phyloP scores from a whole-genome alignment of 2,329 filamentous ascomycete genomes.

The Alternaria solani region DNA sequence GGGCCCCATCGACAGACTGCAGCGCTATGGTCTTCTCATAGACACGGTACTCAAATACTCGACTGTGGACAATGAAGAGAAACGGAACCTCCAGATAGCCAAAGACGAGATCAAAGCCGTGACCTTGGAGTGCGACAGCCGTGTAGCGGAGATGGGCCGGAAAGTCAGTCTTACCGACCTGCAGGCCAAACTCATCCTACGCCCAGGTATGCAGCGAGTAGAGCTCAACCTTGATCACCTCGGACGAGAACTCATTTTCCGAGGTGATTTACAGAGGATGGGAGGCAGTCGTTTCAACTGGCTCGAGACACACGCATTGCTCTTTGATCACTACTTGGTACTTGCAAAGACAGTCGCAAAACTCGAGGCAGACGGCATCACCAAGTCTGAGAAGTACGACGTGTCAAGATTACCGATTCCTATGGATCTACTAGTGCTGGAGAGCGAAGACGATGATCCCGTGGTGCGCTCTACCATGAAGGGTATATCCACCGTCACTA shows the following conservation, averaged over 20 bases:
- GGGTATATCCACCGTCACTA: conserved; percentile 68
- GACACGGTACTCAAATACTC: conserved; percentile 86
- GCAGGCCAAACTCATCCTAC: conserved; percentile 79
- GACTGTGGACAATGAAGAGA: conserved; percentile 85
- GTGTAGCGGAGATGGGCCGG: conserved; percentile 90
- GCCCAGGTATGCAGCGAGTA: conserved; percentile 85
- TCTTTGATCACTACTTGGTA: conserved; percentile 97
- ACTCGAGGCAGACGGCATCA: conserved; percentile 72
- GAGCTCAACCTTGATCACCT: conserved; percentile 91
- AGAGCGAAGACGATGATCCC: conserved; percentile 90
- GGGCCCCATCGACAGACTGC: conserved; percentile 88
- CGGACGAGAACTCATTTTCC: conserved; percentile 87
- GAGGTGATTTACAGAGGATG: conserved; percentile 88
- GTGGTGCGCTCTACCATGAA: conserved; percentile 81
- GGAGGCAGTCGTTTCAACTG: conserved; percentile 89
- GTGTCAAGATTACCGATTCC: conserved; percentile 95
- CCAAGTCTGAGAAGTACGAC: conserved; percentile 84
- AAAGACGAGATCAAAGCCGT: conserved; percentile 92
- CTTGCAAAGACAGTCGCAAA: conserved; percentile 79
- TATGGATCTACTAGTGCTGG: conserved; percentile 92
- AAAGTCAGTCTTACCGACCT: conserved; percentile 90
- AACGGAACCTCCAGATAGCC: conserved; percentile 80
- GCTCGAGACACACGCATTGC: conserved; percentile 90
- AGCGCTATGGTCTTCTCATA: conserved; percentile 86
- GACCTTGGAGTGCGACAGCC: conserved; percentile 87